Conservation (phyloP, 306 rosid species). For the Canavalia gladiata region DNA sequence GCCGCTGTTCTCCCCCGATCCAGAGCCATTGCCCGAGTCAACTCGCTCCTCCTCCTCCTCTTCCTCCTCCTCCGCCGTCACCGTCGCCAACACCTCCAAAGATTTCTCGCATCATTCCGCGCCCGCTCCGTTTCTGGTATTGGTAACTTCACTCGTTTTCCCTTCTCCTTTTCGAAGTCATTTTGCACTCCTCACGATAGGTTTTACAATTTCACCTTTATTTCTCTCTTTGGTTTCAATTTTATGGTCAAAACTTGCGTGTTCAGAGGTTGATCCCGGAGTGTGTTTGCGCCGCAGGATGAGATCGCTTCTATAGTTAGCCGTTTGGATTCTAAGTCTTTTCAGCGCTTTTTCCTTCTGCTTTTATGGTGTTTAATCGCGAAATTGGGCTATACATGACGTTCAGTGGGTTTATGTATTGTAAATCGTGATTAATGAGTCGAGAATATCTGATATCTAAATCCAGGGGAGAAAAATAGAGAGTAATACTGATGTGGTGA, state of each 20-base stretch:
- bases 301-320: conserved; percentile 17
- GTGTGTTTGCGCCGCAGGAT: conserved; percentile 15
- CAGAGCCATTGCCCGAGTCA: conserved; percentile 50
- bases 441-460: conserved; percentile 13
- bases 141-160: conserved; percentile 50
- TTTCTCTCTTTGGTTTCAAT: conserved; percentile 20
- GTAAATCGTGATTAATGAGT: conserved; percentile 10
- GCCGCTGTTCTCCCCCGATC: conserved; percentile 58
- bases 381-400: conserved; percentile 43
- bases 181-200: neutral
- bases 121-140: conserved; percentile 60
- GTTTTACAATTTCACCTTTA: conserved; percentile 25
- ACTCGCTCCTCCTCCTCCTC: conserved; percentile 56
- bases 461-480: neutral
- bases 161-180: neutral
- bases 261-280: conserved; percentile 31
- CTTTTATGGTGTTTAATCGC: conserved; percentile 11
- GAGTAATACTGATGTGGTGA: conserved; percentile 16
- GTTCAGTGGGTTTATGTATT: conserved; percentile 1
- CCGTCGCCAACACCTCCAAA: conserved; percentile 44
- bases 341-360: neutral
- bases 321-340: conserved; percentile 22
- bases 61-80: conserved; percentile 56
- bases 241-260: neutral
- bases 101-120: conserved; percentile 40